Evolutionary conservation across 176 grass and related monocot species (phyloP).

Genomic region (Oryza coarctata): DNA sequence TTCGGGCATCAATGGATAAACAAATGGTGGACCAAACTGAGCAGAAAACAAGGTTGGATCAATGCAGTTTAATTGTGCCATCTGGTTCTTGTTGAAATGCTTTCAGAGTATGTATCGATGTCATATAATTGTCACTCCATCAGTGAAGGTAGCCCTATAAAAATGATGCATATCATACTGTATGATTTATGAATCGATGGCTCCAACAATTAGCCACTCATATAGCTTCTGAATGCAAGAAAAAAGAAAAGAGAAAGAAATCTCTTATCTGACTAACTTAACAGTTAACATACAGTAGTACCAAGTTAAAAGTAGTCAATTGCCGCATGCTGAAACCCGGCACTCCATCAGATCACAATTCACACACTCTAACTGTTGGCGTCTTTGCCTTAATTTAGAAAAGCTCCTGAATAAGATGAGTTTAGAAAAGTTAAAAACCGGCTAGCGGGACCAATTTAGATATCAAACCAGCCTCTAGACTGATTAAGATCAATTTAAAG

Average conservation of each 20-base stretch:
- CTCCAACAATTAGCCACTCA: background rate
- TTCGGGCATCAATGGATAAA: background rate
- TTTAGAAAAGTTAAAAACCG: too few species aligned
- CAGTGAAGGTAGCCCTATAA: background rate
- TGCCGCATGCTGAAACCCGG: background rate
- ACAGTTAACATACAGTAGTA: background rate
- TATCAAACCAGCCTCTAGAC: too few species aligned
- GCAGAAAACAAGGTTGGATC: background rate
- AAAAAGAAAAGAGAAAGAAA: too few species aligned
- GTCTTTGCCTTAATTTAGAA: too few species aligned
- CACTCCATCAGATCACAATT: background rate
- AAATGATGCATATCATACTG: background rate
- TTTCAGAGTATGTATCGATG: background rate
- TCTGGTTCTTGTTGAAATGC: slow-evolving; percentile 26
- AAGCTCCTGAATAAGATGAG: too few species aligned
- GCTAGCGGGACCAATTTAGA: too few species aligned
- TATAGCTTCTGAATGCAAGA: background rate
- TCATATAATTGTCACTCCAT: background rate
- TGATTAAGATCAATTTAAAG: too few species aligned
- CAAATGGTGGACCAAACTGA: slow-evolving; percentile 5
- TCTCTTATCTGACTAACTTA: background rate
- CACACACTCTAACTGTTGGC: background rate
- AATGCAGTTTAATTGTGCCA: slow-evolving; percentile 1
- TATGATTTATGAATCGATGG: background rate
- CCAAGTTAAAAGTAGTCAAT: slow-evolving; percentile 3